Percentiles rank a stretch among this genome's conserved stretches.
Conservation (phyloP, 192 early-diverging fungal genomes). For the Rhizophagus sp. region DNA sequence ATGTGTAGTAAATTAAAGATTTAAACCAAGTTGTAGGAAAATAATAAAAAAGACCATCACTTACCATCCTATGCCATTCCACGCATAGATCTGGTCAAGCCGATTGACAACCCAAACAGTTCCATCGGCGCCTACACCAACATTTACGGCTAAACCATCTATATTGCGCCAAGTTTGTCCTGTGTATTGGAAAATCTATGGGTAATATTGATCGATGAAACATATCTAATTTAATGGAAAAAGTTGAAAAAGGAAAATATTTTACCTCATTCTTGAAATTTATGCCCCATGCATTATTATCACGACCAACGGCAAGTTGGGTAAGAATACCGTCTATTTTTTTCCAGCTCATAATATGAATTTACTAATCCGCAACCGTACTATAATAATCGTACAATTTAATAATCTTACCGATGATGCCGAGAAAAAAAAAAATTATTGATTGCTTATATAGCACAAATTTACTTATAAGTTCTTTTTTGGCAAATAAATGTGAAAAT, state of each 20-base stretch:
- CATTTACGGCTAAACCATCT: neutral
- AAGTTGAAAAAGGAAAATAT: neutral
- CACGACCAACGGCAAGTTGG: too few relatives aligned
- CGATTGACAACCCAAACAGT: slow-evolving; percentile 1
- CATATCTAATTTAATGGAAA: neutral
- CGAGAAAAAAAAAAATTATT: too few relatives aligned
- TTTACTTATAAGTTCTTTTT: too few relatives aligned
- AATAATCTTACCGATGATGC: too few relatives aligned
- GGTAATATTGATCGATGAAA: too few relatives aligned
- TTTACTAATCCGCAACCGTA: too few relatives aligned
- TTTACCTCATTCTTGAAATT: neutral
- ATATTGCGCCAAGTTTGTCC: neutral
- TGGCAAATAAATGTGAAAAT: too few relatives aligned
- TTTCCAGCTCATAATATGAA: too few relatives aligned
- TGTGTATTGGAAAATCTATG: neutral
- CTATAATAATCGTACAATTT: too few relatives aligned
- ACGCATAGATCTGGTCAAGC: neutral
- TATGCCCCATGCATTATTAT: too few relatives aligned
- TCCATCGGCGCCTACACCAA: neutral
- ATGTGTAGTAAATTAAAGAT: neutral
- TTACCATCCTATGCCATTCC: neutral
- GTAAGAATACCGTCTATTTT: too few relatives aligned
- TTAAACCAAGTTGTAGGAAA: neutral
- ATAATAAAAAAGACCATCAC: neutral
- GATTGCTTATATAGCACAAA: too few relatives aligned